Percentiles rank a stretch among this genome's conserved stretches.
phyloP scores from a whole-genome alignment of 192 early-diverging fungal genomes.

The Coemansia sp. region DNA sequence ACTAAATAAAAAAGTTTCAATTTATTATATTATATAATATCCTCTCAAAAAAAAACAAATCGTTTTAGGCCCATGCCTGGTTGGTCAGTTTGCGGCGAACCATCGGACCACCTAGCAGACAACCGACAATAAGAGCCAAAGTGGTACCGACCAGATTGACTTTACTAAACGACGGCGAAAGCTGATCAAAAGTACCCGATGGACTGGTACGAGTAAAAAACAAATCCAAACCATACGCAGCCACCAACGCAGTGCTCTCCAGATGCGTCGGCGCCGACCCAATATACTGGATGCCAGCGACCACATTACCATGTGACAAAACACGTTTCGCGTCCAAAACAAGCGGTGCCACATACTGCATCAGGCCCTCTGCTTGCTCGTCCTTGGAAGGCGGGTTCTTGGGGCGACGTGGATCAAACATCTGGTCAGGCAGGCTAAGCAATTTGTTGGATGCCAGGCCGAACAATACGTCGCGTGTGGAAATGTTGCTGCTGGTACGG shows the following conservation, averaged over 20 bases:
- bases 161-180: constrained; percentile 93
- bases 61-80: constrained; percentile 55
- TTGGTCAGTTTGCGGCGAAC: constrained; percentile 62
- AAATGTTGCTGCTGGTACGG: constrained; percentile 79
- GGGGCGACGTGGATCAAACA: constrained; percentile 86
- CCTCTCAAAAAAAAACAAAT: not conserved
- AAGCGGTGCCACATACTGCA: constrained; percentile 72
- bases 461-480: constrained; percentile 80
- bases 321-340: constrained; percentile 74
- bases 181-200: constrained; percentile 87
- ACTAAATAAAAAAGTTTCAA: constrained; percentile 2
- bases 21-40: not conserved
- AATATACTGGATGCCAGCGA: constrained; percentile 70
- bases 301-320: constrained; percentile 68
- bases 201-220: constrained; percentile 85
- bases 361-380: constrained; percentile 86
- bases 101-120: constrained; percentile 73
- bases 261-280: constrained; percentile 73
- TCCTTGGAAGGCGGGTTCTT: constrained; percentile 61
- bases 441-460: constrained; percentile 46
- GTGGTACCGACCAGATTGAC: constrained; percentile 79
- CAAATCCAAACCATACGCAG: constrained; percentile 86
- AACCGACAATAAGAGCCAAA: constrained; percentile 69
- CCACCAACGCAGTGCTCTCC: constrained; percentile 91
- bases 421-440: constrained; percentile 50